A percentile compares a stretch with the other conserved stretches of the same genome.
Evolutionary conservation across 108 stramenopile genomes (phyloP).

Genomic region (Hondaea fermentalgiana): DNA sequence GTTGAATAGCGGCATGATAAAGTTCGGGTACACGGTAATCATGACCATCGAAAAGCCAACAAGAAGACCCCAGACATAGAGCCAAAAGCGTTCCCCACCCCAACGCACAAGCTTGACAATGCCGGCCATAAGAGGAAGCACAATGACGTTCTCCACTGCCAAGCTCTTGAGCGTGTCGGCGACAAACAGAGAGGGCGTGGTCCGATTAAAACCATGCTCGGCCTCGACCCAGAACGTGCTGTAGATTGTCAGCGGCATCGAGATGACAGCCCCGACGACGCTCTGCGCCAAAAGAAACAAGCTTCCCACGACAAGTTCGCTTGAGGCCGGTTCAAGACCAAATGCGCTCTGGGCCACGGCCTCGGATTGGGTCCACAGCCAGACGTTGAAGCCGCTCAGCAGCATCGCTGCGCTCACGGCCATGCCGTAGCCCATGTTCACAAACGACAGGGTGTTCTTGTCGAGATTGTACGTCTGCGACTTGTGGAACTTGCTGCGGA

Average conservation of each 20-base stretch:
- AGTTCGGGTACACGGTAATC: slow-evolving; percentile 82
- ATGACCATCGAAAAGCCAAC: slow-evolving; percentile 73
- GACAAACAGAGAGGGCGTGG: slow-evolving; percentile 71
- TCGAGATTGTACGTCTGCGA: slow-evolving; percentile 76
- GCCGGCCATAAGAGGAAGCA: slow-evolving; percentile 72
- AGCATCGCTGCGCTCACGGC: slow-evolving; percentile 62
- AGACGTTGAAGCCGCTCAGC: slow-evolving; percentile 66
- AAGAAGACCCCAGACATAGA: slow-evolving; percentile 88
- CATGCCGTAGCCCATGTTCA: slow-evolving; percentile 60
- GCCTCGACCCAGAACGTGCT: slow-evolving; percentile 85
- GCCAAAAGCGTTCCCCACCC: slow-evolving; percentile 75
- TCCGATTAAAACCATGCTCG: slow-evolving; percentile 96
- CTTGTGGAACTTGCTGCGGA: slow-evolving; percentile 65
- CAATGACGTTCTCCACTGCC: slow-evolving; percentile 64
- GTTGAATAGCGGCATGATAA: slow-evolving; percentile 97
- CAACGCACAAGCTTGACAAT: slow-evolving; percentile 71
- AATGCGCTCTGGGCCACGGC: slow-evolving; percentile 42
- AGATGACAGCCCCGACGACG: slow-evolving; percentile 63
- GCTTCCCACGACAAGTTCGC: slow-evolving; percentile 71
- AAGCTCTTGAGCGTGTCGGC: slow-evolving; percentile 82
- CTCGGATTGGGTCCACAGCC: slow-evolving; percentile 58
- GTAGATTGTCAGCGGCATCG: slow-evolving; percentile 72
- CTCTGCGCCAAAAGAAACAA: slow-evolving; percentile 66
- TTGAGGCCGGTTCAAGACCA: slow-evolving; percentile 48
- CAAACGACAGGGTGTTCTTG: slow-evolving; percentile 74